These are phyloP conservation scores for Aspergillus transmontanensis DNA, from an alignment of 2,329 filamentous ascomycete species.

Conservation along the genomic window DNA sequence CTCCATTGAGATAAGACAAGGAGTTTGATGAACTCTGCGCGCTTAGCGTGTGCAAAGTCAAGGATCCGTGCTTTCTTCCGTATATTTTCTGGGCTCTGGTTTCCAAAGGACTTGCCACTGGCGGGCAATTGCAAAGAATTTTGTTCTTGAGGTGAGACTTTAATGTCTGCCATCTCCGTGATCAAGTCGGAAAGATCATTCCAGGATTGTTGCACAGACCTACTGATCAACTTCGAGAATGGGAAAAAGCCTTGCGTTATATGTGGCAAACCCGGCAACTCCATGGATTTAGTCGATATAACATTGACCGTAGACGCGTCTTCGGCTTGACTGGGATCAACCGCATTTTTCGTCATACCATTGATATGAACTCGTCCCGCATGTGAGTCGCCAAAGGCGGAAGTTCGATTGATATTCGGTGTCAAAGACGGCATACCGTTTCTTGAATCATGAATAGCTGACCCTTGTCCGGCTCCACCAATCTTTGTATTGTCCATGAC, in stretches of 20 bases:
- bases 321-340: conserved; percentile 15
- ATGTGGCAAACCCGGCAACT: conserved; percentile 61
- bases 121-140: conserved; percentile 17
- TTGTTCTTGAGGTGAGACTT: conserved; percentile 54
- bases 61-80: conserved; percentile 75
- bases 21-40: conserved; percentile 89
- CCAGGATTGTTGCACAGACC: conserved; percentile 81
- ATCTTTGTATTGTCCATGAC: conserved; percentile 42
- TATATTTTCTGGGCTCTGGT: conserved; percentile 60
- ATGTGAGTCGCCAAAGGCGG: conserved; percentile 17
- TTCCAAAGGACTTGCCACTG: conserved; percentile 35
- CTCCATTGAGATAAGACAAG: conserved; percentile 91
- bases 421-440: conserved; percentile 26
- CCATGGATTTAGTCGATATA: conserved; percentile 5
- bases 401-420: conserved; percentile 19
- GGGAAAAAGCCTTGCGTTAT: conserved; percentile 77
- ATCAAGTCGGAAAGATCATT: conserved; percentile 74
- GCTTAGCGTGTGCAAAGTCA: conserved; percentile 75
- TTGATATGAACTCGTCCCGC: conserved; percentile 32
- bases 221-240: conserved; percentile 71
- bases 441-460: conserved; percentile 24
- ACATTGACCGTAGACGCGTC: conserved; percentile 8
- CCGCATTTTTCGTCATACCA: conserved; percentile 24
- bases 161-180: conserved; percentile 68
- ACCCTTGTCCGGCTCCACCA: conserved; percentile 29